phyloP scores from a whole-genome alignment of 441 rosid genomes.

The Pelargonium australe region DNA sequence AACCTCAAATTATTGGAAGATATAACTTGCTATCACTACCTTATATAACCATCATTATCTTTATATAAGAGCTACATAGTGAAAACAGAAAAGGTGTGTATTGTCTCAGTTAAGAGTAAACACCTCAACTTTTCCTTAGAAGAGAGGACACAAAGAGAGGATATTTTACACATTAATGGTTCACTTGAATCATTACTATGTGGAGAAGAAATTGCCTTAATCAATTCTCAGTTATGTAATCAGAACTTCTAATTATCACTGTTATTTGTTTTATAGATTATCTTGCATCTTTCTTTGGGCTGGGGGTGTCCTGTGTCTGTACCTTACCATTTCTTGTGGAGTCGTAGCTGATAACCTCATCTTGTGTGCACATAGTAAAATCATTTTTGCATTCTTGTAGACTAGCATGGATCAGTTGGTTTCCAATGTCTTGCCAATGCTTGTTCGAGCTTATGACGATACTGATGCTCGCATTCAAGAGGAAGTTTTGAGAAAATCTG shows the following conservation, averaged over 20 bases:
- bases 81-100: too few species aligned
- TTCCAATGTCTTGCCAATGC: conserved; percentile 66
- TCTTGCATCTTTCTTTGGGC: background rate
- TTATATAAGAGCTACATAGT: too few species aligned
- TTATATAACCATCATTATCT: too few species aligned
- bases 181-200: background rate
- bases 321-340: too few species aligned
- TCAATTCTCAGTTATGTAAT: background rate
- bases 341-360: background rate
- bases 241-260: background rate
- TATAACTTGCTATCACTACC: background rate
- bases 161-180: background rate
- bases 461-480: conserved; percentile 89
- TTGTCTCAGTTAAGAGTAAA: background rate
- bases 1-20: background rate
- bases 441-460: conserved; percentile 86
- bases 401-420: conserved; percentile 58
- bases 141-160: background rate
- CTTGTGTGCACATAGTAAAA: background rate
- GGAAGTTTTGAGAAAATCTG: conserved; percentile 75
- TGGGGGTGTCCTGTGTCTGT: background rate
- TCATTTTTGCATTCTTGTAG: conserved; percentile 30
- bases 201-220: background rate
- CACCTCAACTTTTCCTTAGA: background rate
- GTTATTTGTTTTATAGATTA: background rate